These are phyloP conservation scores for Erodium chrysanthum DNA, from an alignment of 441 rosid genomes.

Conservation along the genomic window DNA sequence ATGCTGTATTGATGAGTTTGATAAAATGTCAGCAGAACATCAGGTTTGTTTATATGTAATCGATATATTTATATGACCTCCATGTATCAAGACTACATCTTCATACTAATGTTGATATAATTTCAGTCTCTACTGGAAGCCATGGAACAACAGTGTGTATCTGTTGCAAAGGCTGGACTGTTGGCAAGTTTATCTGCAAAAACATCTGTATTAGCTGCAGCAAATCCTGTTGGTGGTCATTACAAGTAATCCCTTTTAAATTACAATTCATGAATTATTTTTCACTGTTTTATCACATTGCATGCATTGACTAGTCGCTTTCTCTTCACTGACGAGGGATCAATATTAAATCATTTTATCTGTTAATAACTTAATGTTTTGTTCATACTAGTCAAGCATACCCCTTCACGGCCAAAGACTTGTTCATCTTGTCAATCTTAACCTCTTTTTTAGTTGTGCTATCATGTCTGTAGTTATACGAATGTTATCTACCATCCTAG, in stretches of 20 bases:
- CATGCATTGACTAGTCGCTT: background rate
- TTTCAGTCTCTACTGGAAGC: conserved; percentile 92
- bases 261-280: background rate
- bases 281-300: background rate
- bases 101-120: conserved; percentile 21
- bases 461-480: conserved; percentile 2
- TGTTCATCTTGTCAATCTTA: background rate
- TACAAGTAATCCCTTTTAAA: conserved; percentile 55
- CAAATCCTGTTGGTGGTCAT: conserved; percentile 98
- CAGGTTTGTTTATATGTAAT: conserved; percentile 46
- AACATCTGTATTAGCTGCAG: conserved; percentile 95
- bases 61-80: conserved; percentile 16
- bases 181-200: conserved; percentile 96
- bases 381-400: background rate
- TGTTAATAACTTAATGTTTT: background rate
- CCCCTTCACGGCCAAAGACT: conserved; percentile 1
- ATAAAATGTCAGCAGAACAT: conserved; percentile 96
- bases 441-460: background rate
- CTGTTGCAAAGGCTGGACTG: conserved; percentile 97
- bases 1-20: conserved; percentile 96
- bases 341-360: background rate
- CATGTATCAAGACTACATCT: conserved; percentile 16
- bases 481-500: background rate
- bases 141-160: conserved; percentile 98
- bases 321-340: background rate